These are phyloP conservation scores for Lipomyces spencermartinsiae DNA, from an alignment of 805 yeast species.

Conservation along the genomic window DNA sequence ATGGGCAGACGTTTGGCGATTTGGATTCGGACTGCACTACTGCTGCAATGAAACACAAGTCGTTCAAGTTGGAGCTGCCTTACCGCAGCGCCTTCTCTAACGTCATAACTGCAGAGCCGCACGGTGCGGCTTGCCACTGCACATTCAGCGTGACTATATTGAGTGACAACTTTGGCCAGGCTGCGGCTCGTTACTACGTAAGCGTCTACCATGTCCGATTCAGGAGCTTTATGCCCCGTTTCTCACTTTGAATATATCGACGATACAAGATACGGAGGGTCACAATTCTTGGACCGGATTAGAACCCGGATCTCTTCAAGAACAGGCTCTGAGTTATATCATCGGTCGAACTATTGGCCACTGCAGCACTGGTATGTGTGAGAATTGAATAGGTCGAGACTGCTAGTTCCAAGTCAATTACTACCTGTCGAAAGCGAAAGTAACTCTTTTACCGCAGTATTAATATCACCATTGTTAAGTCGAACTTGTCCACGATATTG, in stretches of 20 bases:
- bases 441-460: background rate
- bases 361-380: constrained; percentile 4
- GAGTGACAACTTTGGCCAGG: background rate
- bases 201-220: background rate
- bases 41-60: too few species aligned
- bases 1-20: too few species aligned
- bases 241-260: too few species aligned
- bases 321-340: background rate
- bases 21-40: too few species aligned
- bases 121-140: constrained; percentile 1
- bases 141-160: background rate
- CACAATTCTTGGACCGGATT: background rate
- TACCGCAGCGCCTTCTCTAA: too few species aligned
- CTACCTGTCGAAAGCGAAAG: background rate
- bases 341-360: background rate
- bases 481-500: background rate
- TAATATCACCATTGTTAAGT: background rate
- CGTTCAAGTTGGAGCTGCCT: too few species aligned
- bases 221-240: too few species aligned
- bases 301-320: constrained; percentile 5
- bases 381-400: too few species aligned
- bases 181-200: constrained; percentile 1
- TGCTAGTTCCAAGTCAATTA: background rate
- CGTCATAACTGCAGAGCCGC: too few species aligned
- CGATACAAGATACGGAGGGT: background rate